Base-by-base conservation (phyloP, 2,329 filamentous ascomycete species). In the Cordyceps farinosa region DNA sequence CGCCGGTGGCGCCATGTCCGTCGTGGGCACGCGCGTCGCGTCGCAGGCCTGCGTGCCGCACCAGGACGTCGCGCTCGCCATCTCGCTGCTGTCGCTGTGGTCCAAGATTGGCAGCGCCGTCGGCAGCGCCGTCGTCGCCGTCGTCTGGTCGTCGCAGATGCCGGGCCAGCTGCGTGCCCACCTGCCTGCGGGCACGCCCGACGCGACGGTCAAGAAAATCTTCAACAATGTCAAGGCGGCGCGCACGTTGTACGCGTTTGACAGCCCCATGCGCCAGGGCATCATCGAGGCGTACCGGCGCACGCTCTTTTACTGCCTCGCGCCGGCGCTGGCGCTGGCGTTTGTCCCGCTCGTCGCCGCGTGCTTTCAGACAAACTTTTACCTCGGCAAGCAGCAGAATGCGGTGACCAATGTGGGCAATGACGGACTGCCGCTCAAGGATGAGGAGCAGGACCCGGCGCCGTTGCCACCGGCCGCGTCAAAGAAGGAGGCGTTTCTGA, bases 31-130 rank as follows among this genome's bases (percentile, higher is more conserved):
- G 6, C 74, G 76, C 11, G 77, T 79, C 0, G 78, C 74, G 7
- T 70, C 67, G 3, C 76, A 79, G 62, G 76, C 76, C 11, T 78
- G 77, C 0, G 77, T 79, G 0, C 76, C 77, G 0, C 78, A 80
- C 65, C 72, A 78, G 60, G 77, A 79, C 48, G 64, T 80, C 55
- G 76, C 78, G 2, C 69, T 72, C 1, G 66, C 75, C 50, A 79
- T 79, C 59, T 70, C 75, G 15, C 64, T 77, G 1, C 66, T 78
- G 10, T 72, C 76, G 0, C 67, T 78, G 6, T 79, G 76, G 77
- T 74, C 73, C 0, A 73, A 71, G 2, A 67, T 78, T 6, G 78
- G 77, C 27, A 77, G 73, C 51, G 75, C 77, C 29, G 68, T 80
- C 45, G 69, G 76, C 32, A 74, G 70, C 52, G 73, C 72, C 29